A percentile compares a stretch with the other conserved stretches of the same genome.
Evolutionary conservation across 2,329 filamentous ascomycete genomes (phyloP).

Genomic region (Chaetomiaceae sp.): DNA sequence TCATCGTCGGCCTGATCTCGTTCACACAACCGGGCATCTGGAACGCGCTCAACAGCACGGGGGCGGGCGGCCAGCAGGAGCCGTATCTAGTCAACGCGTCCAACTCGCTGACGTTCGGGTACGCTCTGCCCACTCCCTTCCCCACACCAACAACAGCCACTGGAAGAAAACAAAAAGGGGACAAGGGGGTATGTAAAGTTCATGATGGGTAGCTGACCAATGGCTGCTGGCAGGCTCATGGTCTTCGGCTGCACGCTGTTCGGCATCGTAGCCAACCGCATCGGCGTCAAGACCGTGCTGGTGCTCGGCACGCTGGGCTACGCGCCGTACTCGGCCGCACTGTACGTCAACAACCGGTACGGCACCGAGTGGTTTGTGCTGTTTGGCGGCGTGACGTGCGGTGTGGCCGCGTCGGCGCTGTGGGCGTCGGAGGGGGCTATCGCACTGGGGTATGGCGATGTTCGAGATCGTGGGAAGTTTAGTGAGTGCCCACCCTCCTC

Average conservation of each 20-base stretch:
- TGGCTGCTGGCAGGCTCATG: constrained; percentile 43
- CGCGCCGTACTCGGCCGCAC: constrained; percentile 36
- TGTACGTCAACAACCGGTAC: constrained; percentile 41
- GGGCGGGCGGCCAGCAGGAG: constrained; percentile 32
- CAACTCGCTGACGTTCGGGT: constrained; percentile 38
- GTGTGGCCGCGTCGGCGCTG: constrained; percentile 33
- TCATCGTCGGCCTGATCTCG: constrained; percentile 37
- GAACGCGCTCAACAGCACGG: constrained; percentile 39
- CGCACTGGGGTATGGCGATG: constrained; percentile 39
- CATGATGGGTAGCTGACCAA: too few relatives aligned
- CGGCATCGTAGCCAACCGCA: constrained; percentile 35
- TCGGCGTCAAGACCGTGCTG: constrained; percentile 36
- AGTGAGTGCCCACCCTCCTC: too few relatives aligned
- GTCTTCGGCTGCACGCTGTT: constrained; percentile 38
- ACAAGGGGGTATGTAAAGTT: too few relatives aligned
- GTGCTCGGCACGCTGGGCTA: constrained; percentile 40
- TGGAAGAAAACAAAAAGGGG: too few relatives aligned
- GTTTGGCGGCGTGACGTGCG: constrained; percentile 37
- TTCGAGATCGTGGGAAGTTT: constrained; percentile 39
- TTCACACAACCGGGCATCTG: constrained; percentile 44
- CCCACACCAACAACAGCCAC: too few relatives aligned
- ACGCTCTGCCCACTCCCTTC: too few relatives aligned
- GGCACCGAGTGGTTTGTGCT: constrained; percentile 39
- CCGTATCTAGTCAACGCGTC: constrained; percentile 36
- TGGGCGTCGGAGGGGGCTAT: constrained; percentile 34